A percentile compares a stretch with the other conserved stretches of the same genome.
These are phyloP conservation scores for Gracilaria gracilis DNA, from an alignment of 23 red algal genomes.

Conservation along the genomic window DNA sequence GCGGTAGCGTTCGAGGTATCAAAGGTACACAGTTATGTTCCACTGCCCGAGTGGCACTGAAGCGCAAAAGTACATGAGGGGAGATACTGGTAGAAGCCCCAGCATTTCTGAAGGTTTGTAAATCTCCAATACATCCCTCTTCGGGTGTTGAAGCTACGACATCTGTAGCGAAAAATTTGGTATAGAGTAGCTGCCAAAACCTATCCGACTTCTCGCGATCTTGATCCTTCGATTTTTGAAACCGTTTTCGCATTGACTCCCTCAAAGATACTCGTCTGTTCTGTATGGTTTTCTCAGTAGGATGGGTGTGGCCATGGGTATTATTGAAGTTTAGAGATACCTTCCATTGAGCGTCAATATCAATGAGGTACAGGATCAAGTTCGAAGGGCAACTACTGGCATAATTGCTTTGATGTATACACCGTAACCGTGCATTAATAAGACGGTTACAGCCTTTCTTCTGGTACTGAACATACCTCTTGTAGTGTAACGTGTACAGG, in stretches of 20 bases:
- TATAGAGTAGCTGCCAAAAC: no score
- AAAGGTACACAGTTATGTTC: no score
- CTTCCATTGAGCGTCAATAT: neutral
- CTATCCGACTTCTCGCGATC: neutral
- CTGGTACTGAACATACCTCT: neutral
- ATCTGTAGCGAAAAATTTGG: no score
- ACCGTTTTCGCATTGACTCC: neutral
- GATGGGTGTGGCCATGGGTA: neutral
- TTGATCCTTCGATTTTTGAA: neutral
- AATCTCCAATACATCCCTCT: no score
- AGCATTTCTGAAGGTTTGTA: no score
- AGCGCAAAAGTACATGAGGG: no score
- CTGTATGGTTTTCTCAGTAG: neutral
- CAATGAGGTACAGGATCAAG: neutral
- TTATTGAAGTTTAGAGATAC: neutral
- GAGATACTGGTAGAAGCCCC: no score
- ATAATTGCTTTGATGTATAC: neutral
- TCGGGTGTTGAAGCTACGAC: no score
- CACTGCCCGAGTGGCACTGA: no score
- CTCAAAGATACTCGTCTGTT: neutral
- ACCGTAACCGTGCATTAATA: neutral
- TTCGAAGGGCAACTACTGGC: neutral
- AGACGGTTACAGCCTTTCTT: neutral
- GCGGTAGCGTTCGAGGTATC: no score
- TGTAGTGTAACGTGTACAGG: neutral